Conservation (phyloP, 768 basidiomycete genomes). For the Clitopilus passeckerianus region DNA sequence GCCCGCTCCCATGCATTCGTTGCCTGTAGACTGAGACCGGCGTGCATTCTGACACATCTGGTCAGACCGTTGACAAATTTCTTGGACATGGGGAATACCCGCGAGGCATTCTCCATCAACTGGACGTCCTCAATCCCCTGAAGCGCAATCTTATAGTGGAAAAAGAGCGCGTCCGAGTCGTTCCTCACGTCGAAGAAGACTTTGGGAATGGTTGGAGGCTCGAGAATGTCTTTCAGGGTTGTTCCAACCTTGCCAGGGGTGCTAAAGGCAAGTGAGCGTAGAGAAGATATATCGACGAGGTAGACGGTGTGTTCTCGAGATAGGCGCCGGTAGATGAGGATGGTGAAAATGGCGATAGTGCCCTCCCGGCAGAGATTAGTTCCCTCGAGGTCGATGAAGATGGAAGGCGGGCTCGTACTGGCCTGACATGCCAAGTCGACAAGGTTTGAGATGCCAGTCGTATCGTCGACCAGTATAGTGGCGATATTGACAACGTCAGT, state of each 20-base stretch:
- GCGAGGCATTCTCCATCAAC: constrained; percentile 24
- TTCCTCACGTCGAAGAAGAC: constrained; percentile 29
- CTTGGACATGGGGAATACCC: constrained; percentile 12
- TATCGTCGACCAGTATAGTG: not conserved
- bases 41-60: not conserved
- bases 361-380: constrained; percentile 26
- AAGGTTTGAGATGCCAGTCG: not conserved
- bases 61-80: constrained; percentile 20
- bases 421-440: not conserved
- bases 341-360: constrained; percentile 23
- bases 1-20: constrained; percentile 16
- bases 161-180: constrained; percentile 27
- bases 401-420: not conserved
- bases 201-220: constrained; percentile 16
- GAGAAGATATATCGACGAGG: constrained; percentile 27
- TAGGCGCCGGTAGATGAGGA: constrained; percentile 16
- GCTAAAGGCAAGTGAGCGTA: constrained; percentile 22
- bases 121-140: constrained; percentile 26
- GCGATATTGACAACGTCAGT: not conserved
- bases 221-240: constrained; percentile 16
- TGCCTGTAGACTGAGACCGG: not conserved
- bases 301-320: constrained; percentile 16
- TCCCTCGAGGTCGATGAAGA: constrained; percentile 33
- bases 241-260: constrained; percentile 16
- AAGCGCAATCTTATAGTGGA: constrained; percentile 20